Percentiles rank a stretch among this genome's conserved stretches.
These are phyloP conservation scores for Trichosporon sp. DNA, from an alignment of 1,284 basidiomycete species.

Conservation along the genomic window DNA sequence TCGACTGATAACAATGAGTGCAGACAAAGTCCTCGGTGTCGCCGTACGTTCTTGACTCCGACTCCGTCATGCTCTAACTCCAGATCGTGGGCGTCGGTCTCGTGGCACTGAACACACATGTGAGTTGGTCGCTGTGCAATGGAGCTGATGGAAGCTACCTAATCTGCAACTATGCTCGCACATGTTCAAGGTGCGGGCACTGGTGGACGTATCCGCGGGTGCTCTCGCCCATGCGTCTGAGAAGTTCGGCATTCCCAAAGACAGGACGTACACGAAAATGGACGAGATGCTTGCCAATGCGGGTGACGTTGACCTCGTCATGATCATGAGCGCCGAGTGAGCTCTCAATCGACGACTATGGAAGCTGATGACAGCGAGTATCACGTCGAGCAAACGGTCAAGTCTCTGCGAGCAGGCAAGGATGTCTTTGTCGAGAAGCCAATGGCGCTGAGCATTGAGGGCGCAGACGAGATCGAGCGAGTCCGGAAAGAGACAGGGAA, in stretches of 20 bases:
- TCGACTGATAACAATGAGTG: neutral
- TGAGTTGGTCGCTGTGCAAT: neutral
- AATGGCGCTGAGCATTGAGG: slow-evolving; percentile 27
- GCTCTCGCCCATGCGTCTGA: slow-evolving; percentile 30
- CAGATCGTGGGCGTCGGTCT: slow-evolving; percentile 17
- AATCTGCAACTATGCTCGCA: slow-evolving; percentile 20
- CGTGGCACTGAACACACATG: slow-evolving; percentile 14
- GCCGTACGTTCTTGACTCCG: neutral
- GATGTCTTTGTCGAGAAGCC: slow-evolving; percentile 43
- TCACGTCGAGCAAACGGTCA: slow-evolving; percentile 18
- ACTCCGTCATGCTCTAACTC: neutral
- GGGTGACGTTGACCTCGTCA: slow-evolving; percentile 39
- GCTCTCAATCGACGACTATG: neutral
- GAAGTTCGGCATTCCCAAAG: slow-evolving; percentile 34
- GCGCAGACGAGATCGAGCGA: slow-evolving; percentile 24
- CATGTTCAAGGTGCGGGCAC: slow-evolving; percentile 24
- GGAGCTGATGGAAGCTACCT: slow-evolving; percentile 13
- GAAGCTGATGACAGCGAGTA: slow-evolving; percentile 16
- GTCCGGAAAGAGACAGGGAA: slow-evolving; percentile 20
- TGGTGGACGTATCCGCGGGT: slow-evolving; percentile 38
- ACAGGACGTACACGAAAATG: slow-evolving; percentile 12
- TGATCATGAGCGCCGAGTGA: slow-evolving; percentile 29
- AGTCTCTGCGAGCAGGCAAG: slow-evolving; percentile 22
- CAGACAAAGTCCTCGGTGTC: slow-evolving; percentile 5
- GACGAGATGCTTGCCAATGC: slow-evolving; percentile 24